Evolutionary conservation across 2,329 filamentous ascomycete species (phyloP), one percentile per base, ranked within the genome.

Genomic region (Aspergillus ibericus): DNA sequence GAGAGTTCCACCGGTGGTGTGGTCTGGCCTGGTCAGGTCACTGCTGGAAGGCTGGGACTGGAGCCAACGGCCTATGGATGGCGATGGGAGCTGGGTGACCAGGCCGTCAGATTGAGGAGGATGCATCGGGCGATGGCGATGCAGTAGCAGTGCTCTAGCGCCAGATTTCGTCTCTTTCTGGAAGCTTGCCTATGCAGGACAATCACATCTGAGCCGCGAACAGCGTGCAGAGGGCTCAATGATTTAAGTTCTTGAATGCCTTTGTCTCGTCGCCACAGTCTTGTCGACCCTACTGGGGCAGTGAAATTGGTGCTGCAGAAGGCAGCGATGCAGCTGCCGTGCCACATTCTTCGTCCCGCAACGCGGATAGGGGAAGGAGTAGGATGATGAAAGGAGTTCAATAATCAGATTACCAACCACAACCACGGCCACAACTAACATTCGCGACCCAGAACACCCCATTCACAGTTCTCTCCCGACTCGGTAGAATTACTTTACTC

Each of bases 91-190:
- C n/a, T 18, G 38, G 36, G 16, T 10, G 35, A 20, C 22, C 20
- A 48, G 15, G 51, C 25, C 51, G 36, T 44, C 38, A 53, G 51
- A 53, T 44, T 53, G 51, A 44, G 4, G 51, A 42, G 51, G 32
- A 42, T 53, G 50, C 35, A 53, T 53, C 25, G 20, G 50, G 35
- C 35, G 36, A 25, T 13, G 35, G 20, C 36, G 25, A 53, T 42
- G 51, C 36, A 53, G 36, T 18, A 53, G 44, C 44, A 48, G 25
- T 29, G 25, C 44, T 48, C 44, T 48, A 48, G 44, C 44, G 44
- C 44, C 44, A 29, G 44, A 48, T 48, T 48, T 9, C n/a, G n/a
- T n/a, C 44, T 48, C 44, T 29, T 48, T 48, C 44, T 48, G 44
- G 44, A 48, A 48, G 22, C 44, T 48, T 48, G 44, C 44, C 44